phyloP scores from a whole-genome alignment of 2,329 filamentous ascomycete genomes.

The Westerdykella ornata region DNA sequence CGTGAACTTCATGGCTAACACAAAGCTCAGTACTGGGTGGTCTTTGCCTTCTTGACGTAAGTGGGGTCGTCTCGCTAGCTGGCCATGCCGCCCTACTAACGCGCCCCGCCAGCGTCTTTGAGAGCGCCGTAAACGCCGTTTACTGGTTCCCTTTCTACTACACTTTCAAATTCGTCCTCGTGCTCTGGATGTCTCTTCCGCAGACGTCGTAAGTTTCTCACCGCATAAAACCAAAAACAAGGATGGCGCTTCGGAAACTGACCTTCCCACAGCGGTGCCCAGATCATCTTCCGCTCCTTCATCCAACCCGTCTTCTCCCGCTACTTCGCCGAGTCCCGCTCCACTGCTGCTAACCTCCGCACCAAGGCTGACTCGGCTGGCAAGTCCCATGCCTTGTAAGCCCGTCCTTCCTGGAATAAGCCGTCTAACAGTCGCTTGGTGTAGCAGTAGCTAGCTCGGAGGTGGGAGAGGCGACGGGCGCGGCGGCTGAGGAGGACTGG shows the following conservation, averaged over 20 bases:
- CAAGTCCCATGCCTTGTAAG: constrained; percentile 33
- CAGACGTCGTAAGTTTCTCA: constrained; percentile 68
- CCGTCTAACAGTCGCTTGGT: constrained; percentile 24
- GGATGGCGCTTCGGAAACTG: constrained; percentile 14
- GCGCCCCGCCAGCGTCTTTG: constrained; percentile 52
- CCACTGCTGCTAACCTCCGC: constrained; percentile 79
- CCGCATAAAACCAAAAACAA: neutral
- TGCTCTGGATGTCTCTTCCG: constrained; percentile 96
- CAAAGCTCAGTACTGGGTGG: constrained; percentile 67
- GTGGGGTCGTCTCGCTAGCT: constrained; percentile 17
- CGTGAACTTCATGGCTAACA: constrained; percentile 12
- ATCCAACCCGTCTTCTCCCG: constrained; percentile 83
- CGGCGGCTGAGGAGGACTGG: too few species aligned
- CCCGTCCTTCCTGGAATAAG: constrained; percentile 9
- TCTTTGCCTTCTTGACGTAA: constrained; percentile 72
- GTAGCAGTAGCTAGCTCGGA: too few species aligned
- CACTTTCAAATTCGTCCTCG: constrained; percentile 97
- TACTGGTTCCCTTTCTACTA: constrained; percentile 99
- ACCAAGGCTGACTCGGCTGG: constrained; percentile 71
- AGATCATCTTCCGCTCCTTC: constrained; percentile 95
- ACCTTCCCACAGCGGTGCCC: constrained; percentile 64
- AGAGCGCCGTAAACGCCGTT: constrained; percentile 75
- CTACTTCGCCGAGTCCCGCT: constrained; percentile 69
- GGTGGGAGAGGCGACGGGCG: too few species aligned
- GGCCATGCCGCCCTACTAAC: constrained; percentile 11